A percentile compares a stretch with the other conserved stretches of the same genome.
phyloP scores from a whole-genome alignment of 768 basidiomycete species.

The Phanerodontia chrysosporium region DNA sequence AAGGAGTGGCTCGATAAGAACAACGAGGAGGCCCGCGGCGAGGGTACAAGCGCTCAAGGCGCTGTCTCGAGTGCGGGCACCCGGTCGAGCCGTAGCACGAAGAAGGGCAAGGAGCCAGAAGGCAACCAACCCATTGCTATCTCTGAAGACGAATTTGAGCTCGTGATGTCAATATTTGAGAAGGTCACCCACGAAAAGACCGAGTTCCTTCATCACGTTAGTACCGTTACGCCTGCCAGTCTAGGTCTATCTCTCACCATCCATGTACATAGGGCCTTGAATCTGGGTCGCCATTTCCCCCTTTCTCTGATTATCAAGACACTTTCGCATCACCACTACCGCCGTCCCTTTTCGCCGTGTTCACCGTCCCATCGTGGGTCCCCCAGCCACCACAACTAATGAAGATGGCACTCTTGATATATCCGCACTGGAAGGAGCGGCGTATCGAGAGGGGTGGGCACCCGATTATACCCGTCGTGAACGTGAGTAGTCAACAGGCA shows the following conservation, averaged over 20 bases:
- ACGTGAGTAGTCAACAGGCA: constrained; percentile 48
- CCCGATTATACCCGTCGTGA: constrained; percentile 81
- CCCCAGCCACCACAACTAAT: constrained; percentile 59
- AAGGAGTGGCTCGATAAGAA: constrained; percentile 92
- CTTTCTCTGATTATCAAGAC: constrained; percentile 70
- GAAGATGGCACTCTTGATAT: constrained; percentile 68
- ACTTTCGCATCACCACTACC: constrained; percentile 58
- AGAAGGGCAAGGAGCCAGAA: constrained; percentile 86
- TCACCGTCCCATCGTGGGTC: constrained; percentile 61
- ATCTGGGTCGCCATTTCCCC: constrained; percentile 64
- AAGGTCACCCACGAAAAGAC: constrained; percentile 85
- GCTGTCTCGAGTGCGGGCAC: constrained; percentile 54
- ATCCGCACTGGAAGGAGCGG: constrained; percentile 88
- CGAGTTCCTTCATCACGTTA: constrained; percentile 84
- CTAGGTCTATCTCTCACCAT: neutral
- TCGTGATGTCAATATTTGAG: constrained; percentile 94
- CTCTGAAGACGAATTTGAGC: constrained; percentile 89
- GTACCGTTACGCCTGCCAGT: constrained; percentile 27
- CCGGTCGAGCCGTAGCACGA: constrained; percentile 62
- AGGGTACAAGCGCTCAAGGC: constrained; percentile 78
- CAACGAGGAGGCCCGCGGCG: constrained; percentile 81
- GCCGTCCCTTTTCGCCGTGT: constrained; percentile 65
- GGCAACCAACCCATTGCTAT: constrained; percentile 58
- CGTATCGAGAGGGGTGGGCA: constrained; percentile 77
- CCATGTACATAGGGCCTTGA: constrained; percentile 47